A percentile compares a stretch with the other conserved stretches of the same genome.
phyloP scores from a whole-genome alignment of 306 rosid species.

The Cucumis cinereus region DNA sequence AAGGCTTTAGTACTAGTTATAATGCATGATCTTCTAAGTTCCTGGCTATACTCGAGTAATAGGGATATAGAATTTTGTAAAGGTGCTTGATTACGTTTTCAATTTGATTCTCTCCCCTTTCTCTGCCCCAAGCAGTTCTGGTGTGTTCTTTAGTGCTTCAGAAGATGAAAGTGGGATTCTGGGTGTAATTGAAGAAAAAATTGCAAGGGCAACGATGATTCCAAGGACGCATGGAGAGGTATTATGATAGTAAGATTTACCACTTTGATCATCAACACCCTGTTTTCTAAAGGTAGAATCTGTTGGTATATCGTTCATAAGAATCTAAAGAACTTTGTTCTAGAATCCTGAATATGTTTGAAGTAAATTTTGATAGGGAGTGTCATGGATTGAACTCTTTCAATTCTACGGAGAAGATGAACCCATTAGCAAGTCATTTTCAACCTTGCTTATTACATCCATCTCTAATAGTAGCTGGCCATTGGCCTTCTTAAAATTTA shows the following conservation, averaged over 20 bases:
- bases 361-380: background rate
- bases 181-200: conserved; percentile 66
- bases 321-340: background rate
- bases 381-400: background rate
- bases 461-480: background rate
- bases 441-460: background rate
- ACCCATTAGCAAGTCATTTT: background rate
- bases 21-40: background rate
- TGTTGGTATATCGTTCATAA: background rate
- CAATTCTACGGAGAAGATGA: background rate
- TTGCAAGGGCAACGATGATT: conserved; percentile 69
- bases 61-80: background rate
- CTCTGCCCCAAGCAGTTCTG: conserved; percentile 44
- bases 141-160: conserved; percentile 53
- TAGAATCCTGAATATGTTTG: background rate
- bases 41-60: background rate
- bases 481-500: background rate
- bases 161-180: conserved; percentile 57
- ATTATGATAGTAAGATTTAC: conserved; percentile 7
- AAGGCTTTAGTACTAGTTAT: background rate
- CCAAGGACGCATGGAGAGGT: conserved; percentile 88
- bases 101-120: conserved; percentile 3
- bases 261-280: background rate
- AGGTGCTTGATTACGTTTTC: background rate
- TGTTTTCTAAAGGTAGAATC: background rate